Conservation (phyloP, 139 green algal genomes). For the Marvania coccoides region DNA sequence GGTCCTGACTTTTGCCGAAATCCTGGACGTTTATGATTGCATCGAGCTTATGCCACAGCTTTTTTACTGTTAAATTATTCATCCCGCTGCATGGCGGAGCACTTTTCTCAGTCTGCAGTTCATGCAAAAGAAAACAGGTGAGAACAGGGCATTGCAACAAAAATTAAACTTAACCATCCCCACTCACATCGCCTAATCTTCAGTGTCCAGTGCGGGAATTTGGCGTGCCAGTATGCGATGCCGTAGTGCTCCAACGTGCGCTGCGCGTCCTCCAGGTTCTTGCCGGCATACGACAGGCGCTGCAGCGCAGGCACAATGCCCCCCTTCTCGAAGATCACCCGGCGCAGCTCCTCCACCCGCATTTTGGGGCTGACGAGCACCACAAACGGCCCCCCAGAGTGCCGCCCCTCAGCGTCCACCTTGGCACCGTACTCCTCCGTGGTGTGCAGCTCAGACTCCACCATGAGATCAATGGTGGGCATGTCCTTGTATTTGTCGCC, state of each 20-base stretch:
- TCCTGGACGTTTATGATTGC: too few relatives aligned
- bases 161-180: too few relatives aligned
- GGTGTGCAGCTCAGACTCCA: constrained; percentile 71
- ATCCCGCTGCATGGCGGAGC: too few relatives aligned
- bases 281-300: constrained; percentile 66
- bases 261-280: constrained; percentile 78
- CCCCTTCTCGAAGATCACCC: constrained; percentile 62
- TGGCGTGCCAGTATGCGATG: constrained; percentile 76
- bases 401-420: constrained; percentile 38
- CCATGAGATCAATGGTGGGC: constrained; percentile 58
- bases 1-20: too few relatives aligned
- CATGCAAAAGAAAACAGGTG: too few relatives aligned
- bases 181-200: constrained; percentile 51
- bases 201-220: constrained; percentile 83
- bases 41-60: too few relatives aligned
- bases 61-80: too few relatives aligned
- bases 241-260: constrained; percentile 88
- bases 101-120: too few relatives aligned
- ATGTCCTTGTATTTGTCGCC: constrained; percentile 52
- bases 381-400: constrained; percentile 72
- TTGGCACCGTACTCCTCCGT: constrained; percentile 68
- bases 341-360: constrained; percentile 70
- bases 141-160: too few relatives aligned
- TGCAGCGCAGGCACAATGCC: constrained; percentile 78
- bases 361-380: constrained; percentile 62